phyloP scores from a whole-genome alignment of 2,329 filamentous ascomycete genomes.

The Stagonosporopsis cucurbitacearum region DNA sequence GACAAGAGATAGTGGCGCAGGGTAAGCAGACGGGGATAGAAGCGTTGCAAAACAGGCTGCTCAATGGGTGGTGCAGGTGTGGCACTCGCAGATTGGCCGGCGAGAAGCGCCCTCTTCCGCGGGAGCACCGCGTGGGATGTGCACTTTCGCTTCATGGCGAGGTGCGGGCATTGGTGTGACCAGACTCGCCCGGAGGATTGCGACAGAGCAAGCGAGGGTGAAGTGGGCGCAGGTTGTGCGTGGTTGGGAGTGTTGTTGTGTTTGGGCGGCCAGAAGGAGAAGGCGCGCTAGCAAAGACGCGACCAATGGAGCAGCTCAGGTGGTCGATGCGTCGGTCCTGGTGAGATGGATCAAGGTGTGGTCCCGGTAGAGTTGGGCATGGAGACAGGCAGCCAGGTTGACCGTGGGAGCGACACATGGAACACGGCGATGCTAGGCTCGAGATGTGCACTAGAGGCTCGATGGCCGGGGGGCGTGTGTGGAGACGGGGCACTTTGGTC shows the following conservation, averaged over 20 bases:
- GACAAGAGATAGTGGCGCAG: constrained; percentile 74
- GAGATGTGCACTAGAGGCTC: constrained; percentile 1
- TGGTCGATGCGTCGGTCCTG: not conserved
- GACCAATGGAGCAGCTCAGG: not conserved
- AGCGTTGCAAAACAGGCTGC: constrained; percentile 71
- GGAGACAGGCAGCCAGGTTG: constrained; percentile 10
- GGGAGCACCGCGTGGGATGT: constrained; percentile 26
- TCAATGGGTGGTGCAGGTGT: constrained; percentile 41
- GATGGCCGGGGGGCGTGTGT: constrained; percentile 7
- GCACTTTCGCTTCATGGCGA: constrained; percentile 44
- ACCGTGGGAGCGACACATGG: constrained; percentile 5
- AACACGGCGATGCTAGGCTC: constrained; percentile 4
- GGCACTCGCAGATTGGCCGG: constrained; percentile 44
- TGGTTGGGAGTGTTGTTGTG: constrained; percentile 9
- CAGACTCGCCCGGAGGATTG: not conserved
- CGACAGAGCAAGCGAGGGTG: constrained; percentile 4
- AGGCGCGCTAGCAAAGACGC: constrained; percentile 7
- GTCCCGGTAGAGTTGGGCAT: constrained; percentile 7
- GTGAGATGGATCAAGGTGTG: not conserved
- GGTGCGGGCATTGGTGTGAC: constrained; percentile 4
- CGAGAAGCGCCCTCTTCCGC: constrained; percentile 32
- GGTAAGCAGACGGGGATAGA: constrained; percentile 70
- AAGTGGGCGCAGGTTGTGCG: constrained; percentile 10
- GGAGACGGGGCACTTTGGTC: not conserved
- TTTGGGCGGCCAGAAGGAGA: constrained; percentile 10